These are phyloP conservation scores for Acer campestre DNA, from an alignment of 345 rosid genomes.

Conservation along the genomic window DNA sequence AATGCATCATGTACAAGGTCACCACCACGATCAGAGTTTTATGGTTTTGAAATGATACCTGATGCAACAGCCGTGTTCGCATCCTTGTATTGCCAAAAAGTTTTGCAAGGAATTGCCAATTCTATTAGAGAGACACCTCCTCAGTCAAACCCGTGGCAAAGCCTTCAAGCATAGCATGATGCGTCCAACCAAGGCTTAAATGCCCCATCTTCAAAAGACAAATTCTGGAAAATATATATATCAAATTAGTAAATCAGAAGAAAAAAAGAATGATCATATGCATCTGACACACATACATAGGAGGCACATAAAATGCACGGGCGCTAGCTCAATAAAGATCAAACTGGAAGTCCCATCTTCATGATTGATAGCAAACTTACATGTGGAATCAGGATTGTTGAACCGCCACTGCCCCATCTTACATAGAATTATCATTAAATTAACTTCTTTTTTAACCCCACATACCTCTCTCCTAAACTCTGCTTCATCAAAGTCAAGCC, in stretches of 20 bases:
- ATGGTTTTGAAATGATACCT: neutral
- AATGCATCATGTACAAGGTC: neutral
- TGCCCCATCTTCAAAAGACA: constrained; percentile 50
- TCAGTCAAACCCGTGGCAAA: neutral
- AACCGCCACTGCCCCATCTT: neutral
- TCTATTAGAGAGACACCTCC: neutral
- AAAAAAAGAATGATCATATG: neutral
- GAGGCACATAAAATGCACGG: neutral
- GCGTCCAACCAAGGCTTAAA: too few relatives aligned
- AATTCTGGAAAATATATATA: constrained; percentile 39
- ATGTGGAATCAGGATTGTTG: neutral
- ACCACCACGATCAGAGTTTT: neutral
- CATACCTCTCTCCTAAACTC: too few relatives aligned
- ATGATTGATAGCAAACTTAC: neutral
- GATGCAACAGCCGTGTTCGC: too few relatives aligned
- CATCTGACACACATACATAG: neutral
- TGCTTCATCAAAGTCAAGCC: too few relatives aligned
- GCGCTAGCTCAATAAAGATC: neutral
- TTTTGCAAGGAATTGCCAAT: neutral
- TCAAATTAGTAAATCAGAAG: neutral
- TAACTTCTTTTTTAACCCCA: neutral
- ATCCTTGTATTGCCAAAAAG: neutral
- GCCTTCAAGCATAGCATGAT: too few relatives aligned
- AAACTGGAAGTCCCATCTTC: neutral
- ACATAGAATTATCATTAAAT: neutral